These are phyloP conservation scores for Taiozyma sp. DNA, from an alignment of 1,139 yeast genomes.

Conservation along the genomic window DNA sequence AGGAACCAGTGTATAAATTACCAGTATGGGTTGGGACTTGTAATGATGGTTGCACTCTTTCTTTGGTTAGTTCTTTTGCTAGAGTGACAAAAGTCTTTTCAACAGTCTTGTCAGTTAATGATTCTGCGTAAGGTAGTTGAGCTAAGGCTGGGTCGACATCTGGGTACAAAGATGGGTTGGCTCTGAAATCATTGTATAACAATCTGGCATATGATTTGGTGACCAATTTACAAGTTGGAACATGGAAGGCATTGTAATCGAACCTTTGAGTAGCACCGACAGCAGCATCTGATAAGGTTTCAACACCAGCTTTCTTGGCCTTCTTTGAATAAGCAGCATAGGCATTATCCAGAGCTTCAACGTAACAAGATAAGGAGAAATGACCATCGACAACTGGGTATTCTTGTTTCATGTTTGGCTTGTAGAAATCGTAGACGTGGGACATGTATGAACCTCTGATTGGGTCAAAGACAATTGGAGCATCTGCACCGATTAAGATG, in stretches of 20 bases:
- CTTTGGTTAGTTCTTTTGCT: slow-evolving; percentile 66
- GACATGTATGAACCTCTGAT: slow-evolving; percentile 91
- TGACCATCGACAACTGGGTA: slow-evolving; percentile 99
- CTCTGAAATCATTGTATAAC: slow-evolving; percentile 79
- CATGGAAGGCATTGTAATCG: slow-evolving; percentile 96
- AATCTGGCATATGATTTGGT: slow-evolving; percentile 91
- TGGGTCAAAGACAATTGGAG: slow-evolving; percentile 89
- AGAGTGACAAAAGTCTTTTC: slow-evolving; percentile 83
- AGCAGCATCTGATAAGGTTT: slow-evolving; percentile 38
- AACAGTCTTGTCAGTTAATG: slow-evolving; percentile 72
- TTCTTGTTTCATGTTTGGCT: slow-evolving; percentile 95
- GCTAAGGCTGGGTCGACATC: slow-evolving; percentile 58
- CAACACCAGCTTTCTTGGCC: slow-evolving; percentile 54
- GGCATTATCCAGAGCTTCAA: slow-evolving; percentile 86
- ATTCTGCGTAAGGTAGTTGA: slow-evolving; percentile 64
- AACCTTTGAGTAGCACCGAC: slow-evolving; percentile 69
- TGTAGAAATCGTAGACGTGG: slow-evolving; percentile 96
- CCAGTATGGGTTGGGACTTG: slow-evolving; percentile 95
- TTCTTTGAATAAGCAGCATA: slow-evolving; percentile 81
- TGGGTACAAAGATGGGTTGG: slow-evolving; percentile 57
- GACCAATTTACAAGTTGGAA: slow-evolving; percentile 96
- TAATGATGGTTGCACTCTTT: slow-evolving; percentile 77
- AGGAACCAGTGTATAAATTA: slow-evolving; percentile 96
- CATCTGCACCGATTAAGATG: slow-evolving; percentile 92
- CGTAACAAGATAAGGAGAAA: slow-evolving; percentile 90